Percentiles rank a stretch among this genome's conserved stretches.
These are phyloP conservation scores for Plasmodium coatneyi DNA, from an alignment of 169 alveolate genomes.

Conservation along the genomic window DNA sequence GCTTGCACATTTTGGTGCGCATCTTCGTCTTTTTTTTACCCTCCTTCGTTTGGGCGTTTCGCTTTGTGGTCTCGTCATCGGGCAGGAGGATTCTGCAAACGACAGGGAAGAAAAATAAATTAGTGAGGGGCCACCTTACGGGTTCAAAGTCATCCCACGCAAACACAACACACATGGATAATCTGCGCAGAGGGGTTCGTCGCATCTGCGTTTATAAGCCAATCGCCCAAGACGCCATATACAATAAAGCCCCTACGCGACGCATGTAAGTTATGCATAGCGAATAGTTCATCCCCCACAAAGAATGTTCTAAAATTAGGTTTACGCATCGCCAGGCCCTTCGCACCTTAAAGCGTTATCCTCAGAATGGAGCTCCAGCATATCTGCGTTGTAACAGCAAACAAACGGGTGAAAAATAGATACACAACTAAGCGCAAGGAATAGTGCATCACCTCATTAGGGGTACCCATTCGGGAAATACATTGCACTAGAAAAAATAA, in stretches of 20 bases:
- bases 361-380: constrained; percentile 18
- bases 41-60: neutral
- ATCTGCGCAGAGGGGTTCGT: neutral
- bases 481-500: neutral
- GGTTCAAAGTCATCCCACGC: neutral
- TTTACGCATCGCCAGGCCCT: constrained; percentile 26
- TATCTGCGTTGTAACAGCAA: neutral
- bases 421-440: neutral
- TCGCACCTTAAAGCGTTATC: neutral
- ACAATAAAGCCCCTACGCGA: neutral
- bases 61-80: neutral
- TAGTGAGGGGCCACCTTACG: neutral
- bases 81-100: neutral
- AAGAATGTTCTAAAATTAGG: neutral
- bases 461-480: neutral
- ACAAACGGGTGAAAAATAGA: neutral
- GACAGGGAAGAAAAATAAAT: neutral
- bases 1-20: neutral
- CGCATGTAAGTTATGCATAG: neutral
- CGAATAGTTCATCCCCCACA: neutral
- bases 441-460: neutral
- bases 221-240: neutral
- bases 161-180: neutral
- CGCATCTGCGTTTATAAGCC: neutral
- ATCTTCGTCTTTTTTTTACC: neutral